phyloP scores from a whole-genome alignment of 108 stramenopile genomes.

The Nannochloropsis granulata region DNA sequence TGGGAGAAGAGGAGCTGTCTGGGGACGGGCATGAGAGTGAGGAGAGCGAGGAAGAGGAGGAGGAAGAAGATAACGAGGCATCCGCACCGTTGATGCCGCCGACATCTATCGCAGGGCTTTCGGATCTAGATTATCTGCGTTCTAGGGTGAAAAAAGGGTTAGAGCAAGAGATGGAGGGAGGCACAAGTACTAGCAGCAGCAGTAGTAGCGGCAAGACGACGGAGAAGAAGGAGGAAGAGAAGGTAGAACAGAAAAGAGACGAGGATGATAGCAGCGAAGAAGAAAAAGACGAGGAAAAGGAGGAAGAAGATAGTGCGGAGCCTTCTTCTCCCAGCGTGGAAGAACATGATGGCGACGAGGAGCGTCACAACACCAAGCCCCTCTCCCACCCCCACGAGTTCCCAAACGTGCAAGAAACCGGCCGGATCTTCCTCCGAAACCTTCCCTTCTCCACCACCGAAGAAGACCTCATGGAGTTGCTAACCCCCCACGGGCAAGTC shows the following conservation, averaged over 20 bases:
- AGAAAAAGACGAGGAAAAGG: not conserved
- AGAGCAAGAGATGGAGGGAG: not conserved
- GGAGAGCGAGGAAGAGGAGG: not conserved
- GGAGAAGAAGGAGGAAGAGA: not conserved
- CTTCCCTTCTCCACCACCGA: constrained; percentile 75
- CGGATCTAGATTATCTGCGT: constrained; percentile 38
- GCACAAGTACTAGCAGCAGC: not conserved
- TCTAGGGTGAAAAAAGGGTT: constrained; percentile 10
- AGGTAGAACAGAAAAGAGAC: not conserved
- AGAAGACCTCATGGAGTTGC: constrained; percentile 68
- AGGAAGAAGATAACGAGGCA: constrained; percentile 11
- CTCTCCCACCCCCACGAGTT: not conserved
- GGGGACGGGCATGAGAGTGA: not conserved
- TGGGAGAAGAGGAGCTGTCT: not conserved
- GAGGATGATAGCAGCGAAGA: not conserved
- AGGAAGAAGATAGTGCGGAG: not conserved
- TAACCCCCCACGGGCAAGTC: constrained; percentile 52
- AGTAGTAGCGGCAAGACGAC: not conserved
- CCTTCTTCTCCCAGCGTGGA: not conserved
- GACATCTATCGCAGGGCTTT: not conserved
- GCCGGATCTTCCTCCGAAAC: constrained; percentile 78
- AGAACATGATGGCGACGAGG: not conserved
- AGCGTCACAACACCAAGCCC: not conserved
- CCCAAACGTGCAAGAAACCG: not conserved
- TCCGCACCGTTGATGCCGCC: not conserved